A percentile compares a stretch with the other conserved stretches of the same genome.
Conservation (phyloP, 352 stramenopile genomes). For the Phytopythium litorale region DNA sequence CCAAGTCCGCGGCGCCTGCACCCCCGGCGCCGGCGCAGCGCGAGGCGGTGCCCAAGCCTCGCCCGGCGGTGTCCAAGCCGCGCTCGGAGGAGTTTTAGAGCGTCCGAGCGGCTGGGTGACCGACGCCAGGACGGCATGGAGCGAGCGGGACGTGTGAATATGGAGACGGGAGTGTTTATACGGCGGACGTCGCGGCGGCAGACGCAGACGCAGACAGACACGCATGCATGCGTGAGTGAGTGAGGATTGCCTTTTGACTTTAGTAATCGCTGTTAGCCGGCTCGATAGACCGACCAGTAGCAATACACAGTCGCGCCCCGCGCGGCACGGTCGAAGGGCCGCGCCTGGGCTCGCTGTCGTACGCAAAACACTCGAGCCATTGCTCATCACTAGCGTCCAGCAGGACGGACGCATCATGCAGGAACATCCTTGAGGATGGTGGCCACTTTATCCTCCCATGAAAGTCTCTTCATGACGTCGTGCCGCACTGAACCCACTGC, state of each 20-base stretch:
- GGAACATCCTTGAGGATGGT: too few species aligned
- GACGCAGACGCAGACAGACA: neutral
- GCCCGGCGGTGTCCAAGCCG: constrained; percentile 16
- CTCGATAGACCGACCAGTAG: neutral
- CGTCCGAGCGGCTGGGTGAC: constrained; percentile 5
- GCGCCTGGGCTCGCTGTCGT: neutral
- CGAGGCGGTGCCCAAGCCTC: constrained; percentile 15
- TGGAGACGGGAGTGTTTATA: constrained; percentile 11
- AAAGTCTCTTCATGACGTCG: too few species aligned
- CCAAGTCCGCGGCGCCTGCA: constrained; percentile 7
- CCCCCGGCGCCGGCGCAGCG: constrained; percentile 2
- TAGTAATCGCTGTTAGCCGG: neutral
- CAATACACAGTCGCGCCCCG: constrained; percentile 1
- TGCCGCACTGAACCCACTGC: too few species aligned
- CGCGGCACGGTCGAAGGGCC: constrained; percentile 6
- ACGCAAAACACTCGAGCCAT: too few species aligned
- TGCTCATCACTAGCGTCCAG: too few species aligned
- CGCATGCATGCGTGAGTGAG: neutral
- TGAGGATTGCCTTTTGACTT: neutral
- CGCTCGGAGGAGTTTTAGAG: constrained; percentile 45
- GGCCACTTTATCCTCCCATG: too few species aligned
- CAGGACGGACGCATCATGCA: too few species aligned
- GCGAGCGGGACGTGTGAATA: neutral
- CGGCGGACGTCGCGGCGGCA: neutral
- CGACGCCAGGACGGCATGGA: too few species aligned